These are phyloP conservation scores for Cutaneotrichosporon dermatis DNA, from an alignment of 1,284 basidiomycete species.

Conservation along the genomic window DNA sequence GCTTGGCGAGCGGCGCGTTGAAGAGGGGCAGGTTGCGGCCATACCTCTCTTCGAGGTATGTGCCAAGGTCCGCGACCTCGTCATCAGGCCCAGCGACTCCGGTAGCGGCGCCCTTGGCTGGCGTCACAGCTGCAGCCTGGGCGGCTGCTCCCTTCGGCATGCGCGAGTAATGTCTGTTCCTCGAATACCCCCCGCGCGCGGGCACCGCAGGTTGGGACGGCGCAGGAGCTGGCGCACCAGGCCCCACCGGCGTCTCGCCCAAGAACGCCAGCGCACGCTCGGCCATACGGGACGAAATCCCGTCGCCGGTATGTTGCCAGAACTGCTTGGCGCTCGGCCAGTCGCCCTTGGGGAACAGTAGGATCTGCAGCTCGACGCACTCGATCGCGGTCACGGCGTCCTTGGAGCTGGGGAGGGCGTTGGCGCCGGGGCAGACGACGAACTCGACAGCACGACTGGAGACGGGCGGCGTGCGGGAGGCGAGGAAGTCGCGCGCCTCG, in stretches of 20 bases:
- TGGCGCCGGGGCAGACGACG: conserved; percentile 55
- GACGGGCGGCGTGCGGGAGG: conserved; percentile 51
- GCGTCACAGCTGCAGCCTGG: neutral
- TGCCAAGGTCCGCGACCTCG: conserved; percentile 51
- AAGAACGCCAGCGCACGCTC: conserved; percentile 73
- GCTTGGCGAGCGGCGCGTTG: conserved; percentile 72
- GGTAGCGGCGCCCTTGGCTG: neutral
- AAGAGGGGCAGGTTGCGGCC: conserved; percentile 82
- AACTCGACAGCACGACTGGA: conserved; percentile 68
- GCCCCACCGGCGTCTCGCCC: conserved; percentile 47
- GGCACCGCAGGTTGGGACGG: neutral
- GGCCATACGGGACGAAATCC: conserved; percentile 81
- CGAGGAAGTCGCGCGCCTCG: conserved; percentile 70
- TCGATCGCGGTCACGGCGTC: conserved; percentile 31
- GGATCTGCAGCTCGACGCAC: conserved; percentile 67
- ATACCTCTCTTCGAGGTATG: conserved; percentile 85
- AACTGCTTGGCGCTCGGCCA: conserved; percentile 78
- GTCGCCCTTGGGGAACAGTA: conserved; percentile 66
- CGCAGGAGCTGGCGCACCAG: neutral
- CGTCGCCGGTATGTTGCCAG: conserved; percentile 93
- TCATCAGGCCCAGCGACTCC: conserved; percentile 32
- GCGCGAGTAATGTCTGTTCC: conserved; percentile 40
- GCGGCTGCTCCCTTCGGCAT: conserved; percentile 4
- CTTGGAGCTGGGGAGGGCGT: conserved; percentile 15
- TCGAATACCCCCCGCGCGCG: conserved; percentile 46